Percentiles rank a stretch among this genome's conserved stretches.
Evolutionary conservation across 176 grass and related monocot genomes (phyloP).

Genomic region (Poa annua): DNA sequence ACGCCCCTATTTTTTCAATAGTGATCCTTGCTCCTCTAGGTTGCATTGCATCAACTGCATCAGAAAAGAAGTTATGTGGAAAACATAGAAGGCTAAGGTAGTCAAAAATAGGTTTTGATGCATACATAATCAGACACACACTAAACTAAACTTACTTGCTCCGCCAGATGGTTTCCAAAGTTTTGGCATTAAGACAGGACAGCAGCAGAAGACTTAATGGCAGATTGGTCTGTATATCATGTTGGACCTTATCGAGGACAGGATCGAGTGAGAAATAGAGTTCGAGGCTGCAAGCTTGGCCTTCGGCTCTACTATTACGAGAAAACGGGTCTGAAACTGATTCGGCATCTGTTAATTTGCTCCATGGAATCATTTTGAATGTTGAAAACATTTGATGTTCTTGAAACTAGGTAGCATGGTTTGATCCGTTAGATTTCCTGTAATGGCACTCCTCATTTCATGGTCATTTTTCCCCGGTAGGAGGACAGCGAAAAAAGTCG

Average conservation of each 20-base stretch:
- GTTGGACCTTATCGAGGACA: background rate
- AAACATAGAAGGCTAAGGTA: background rate
- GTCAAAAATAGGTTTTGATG: background rate
- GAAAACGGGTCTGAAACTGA: no score
- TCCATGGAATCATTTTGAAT: background rate
- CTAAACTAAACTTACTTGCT: background rate
- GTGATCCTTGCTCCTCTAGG: background rate
- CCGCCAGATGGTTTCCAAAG: background rate
- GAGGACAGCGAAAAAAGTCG: no score
- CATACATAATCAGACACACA: background rate
- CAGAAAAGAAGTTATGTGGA: background rate
- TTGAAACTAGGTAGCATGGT: background rate
- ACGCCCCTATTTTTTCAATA: background rate
- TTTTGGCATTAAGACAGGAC: background rate
- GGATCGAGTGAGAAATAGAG: background rate
- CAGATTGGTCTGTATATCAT: background rate
- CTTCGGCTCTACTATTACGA: no score
- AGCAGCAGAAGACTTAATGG: background rate
- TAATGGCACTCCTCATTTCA: background rate
- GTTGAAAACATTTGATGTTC: background rate
- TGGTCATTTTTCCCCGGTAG: no score
- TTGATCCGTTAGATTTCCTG: background rate
- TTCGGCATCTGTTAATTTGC: background rate
- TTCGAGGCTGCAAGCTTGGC: background rate
- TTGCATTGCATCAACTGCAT: background rate